Conservation (phyloP, 108 stramenopile genomes). For the Fistulifera pelliculosa region DNA sequence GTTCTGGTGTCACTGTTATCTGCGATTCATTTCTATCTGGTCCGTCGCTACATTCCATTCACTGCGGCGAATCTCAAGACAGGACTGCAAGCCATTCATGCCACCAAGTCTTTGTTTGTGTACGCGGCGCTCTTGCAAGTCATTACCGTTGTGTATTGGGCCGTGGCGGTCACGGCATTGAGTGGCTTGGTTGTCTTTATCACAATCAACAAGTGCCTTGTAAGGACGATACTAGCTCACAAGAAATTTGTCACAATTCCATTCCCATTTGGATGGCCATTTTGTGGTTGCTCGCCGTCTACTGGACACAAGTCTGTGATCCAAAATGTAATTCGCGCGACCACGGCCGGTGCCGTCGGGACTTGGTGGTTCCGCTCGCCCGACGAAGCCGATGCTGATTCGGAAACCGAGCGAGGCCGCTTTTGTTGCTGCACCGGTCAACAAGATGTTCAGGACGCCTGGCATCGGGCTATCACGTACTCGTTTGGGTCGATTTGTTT, state of each 20-base stretch:
- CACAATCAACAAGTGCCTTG: slow-evolving; percentile 6
- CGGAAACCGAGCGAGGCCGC: slow-evolving; percentile 27
- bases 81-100: slow-evolving; percentile 50
- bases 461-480: slow-evolving; percentile 41
- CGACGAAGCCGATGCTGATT: slow-evolving; percentile 37
- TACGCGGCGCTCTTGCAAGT: slow-evolving; percentile 46
- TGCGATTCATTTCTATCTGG: slow-evolving; percentile 32
- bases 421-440: slow-evolving; percentile 35
- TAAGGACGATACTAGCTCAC: slow-evolving; percentile 20
- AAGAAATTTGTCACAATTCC: slow-evolving; percentile 4
- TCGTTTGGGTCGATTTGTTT: slow-evolving; percentile 69
- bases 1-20: slow-evolving; percentile 4
- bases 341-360: slow-evolving; percentile 76
- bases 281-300: slow-evolving; percentile 49
- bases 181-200: slow-evolving; percentile 32
- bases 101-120: slow-evolving; percentile 49
- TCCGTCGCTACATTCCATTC: slow-evolving; percentile 65
- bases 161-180: slow-evolving; percentile 48
- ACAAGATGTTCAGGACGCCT: slow-evolving; percentile 38
- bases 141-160: slow-evolving; percentile 40
- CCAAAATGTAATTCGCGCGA: slow-evolving; percentile 69
- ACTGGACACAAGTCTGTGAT: slow-evolving; percentile 70
- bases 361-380: slow-evolving; percentile 81
- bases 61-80: slow-evolving; percentile 59
- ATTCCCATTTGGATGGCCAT: slow-evolving; percentile 23